A percentile compares a stretch with the other conserved stretches of the same genome.
Evolutionary conservation across 441 rosid species (phyloP).

Genomic region (Erysimum cheiri): DNA sequence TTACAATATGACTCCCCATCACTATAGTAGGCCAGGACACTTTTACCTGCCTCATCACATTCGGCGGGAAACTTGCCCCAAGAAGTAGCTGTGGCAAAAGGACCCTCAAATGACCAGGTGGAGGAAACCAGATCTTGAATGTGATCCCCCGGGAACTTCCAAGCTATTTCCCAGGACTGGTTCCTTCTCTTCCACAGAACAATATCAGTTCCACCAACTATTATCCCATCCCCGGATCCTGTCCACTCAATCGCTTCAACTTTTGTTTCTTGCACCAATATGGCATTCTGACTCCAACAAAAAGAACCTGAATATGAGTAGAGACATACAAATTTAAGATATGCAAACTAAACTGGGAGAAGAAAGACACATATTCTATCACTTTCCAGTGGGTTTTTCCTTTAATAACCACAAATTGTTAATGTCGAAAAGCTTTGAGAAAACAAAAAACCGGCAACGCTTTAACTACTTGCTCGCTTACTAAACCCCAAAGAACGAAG

Average conservation of each 20-base stretch:
- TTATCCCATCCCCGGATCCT: slow-evolving; percentile 85
- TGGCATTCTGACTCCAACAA: slow-evolving; percentile 98
- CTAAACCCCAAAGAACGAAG: slow-evolving; percentile 15
- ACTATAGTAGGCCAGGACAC: slow-evolving; percentile 59
- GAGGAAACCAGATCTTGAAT: slow-evolving; percentile 87
- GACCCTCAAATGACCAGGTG: slow-evolving; percentile 82
- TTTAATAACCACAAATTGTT: slow-evolving; percentile 17
- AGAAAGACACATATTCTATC: slow-evolving; percentile 29
- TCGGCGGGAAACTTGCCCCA: slow-evolving; percentile 44
- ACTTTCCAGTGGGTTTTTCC: background rate
- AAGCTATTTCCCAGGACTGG: slow-evolving; percentile 89
- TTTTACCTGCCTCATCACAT: slow-evolving; percentile 52
- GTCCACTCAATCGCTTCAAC: slow-evolving; percentile 94
- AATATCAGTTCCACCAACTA: slow-evolving; percentile 78
- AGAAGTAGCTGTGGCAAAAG: slow-evolving; percentile 72
- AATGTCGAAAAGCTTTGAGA: no score
- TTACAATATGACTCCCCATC: slow-evolving; percentile 55
- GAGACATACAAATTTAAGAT: slow-evolving; percentile 53
- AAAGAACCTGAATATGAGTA: slow-evolving; percentile 97
- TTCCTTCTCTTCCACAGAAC: slow-evolving; percentile 83
- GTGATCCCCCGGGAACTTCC: slow-evolving; percentile 66
- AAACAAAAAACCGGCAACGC: no score
- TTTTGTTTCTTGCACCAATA: slow-evolving; percentile 69
- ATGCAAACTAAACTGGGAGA: slow-evolving; percentile 38
- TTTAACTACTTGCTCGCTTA: slow-evolving; percentile 24